Evolutionary conservation across 345 rosid species (phyloP), one percentile per base, ranked within the genome.

Genomic region (Lumnitzera littorea): DNA sequence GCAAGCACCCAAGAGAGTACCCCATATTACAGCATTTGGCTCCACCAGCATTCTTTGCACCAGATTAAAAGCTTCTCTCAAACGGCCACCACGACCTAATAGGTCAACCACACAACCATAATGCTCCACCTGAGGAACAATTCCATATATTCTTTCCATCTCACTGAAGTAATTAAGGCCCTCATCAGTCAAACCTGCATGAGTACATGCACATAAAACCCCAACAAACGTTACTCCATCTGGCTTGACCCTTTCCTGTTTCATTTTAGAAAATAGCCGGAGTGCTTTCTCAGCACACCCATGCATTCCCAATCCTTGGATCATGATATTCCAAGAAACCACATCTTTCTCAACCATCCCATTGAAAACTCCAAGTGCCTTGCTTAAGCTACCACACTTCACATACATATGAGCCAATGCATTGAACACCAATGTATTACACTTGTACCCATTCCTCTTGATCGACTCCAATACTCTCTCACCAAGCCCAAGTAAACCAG

Each of bases 31-130:
- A 51, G 71, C 96, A 73, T 87, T 89, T 49, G 97, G 95, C 69
- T 84, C 78, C 70, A 84, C 50, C 0, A 94, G 91, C 95, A 89
- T 92, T 60, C 76, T 76, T 36, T 67, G 78, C 43, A 87, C 82
- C 50, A 87, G 83, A 65, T 71, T 63, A 56, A 74, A 71, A 3
- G 98, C 97, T 69, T 92, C 94, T 73, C 73, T 78, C 17, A 89
- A 72, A 67, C 79, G 81, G 17, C 97, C 90, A 0, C 75, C 84
- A 55, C 96, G 90, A 61, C 96, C 88, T 75, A 92, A 67, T 53
- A 92, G 87, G 70, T 92, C 96, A 70, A 89, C 72, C 80, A 89
- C 71, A 68, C 94, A 92, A 20, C 97, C 96, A 57, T 87, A 92
- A 70, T 89, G 97, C 82, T 92, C 91, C 46, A 87, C 79, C 63